Percentiles rank a stretch among this genome's conserved stretches.
Evolutionary conservation across 371 early-diverging fungal genomes (phyloP).

Genomic region (Mortierella polycephala): DNA sequence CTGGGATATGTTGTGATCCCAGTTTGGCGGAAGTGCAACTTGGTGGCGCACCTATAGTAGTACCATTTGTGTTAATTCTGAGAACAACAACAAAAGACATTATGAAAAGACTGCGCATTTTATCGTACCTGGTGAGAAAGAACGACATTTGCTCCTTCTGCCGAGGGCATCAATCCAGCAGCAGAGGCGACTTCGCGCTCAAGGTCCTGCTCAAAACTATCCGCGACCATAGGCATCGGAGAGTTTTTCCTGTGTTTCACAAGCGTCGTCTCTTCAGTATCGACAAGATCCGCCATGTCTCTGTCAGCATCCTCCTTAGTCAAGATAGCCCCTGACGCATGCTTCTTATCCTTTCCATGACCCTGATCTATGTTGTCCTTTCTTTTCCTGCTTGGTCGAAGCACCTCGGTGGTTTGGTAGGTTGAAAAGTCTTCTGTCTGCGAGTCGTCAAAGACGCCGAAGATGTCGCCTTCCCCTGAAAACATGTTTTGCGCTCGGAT

Average conservation of each 20-base stretch:
- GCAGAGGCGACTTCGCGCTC: conserved; percentile 76
- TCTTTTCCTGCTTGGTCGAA: conserved; percentile 29
- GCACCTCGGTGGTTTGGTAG: conserved; percentile 15
- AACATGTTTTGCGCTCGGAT: conserved; percentile 22
- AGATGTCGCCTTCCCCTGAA: conserved; percentile 41
- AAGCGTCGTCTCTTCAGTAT: conserved; percentile 28
- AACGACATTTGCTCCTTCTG: conserved; percentile 66
- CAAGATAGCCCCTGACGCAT: conserved; percentile 5
- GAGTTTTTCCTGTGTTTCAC: conserved; percentile 9
- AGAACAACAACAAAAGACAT: not conserved
- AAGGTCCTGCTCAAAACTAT: conserved; percentile 83
- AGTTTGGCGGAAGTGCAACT: conserved; percentile 92
- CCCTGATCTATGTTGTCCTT: conserved; percentile 5
- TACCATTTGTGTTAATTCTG: not conserved
- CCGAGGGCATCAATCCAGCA: conserved; percentile 70
- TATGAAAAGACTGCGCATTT: not conserved
- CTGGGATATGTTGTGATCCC: conserved; percentile 85
- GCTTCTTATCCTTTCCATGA: conserved; percentile 21
- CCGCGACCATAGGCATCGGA: conserved; percentile 75
- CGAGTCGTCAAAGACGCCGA: conserved; percentile 49
- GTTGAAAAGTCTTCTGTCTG: conserved; percentile 40
- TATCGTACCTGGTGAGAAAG: conserved; percentile 63
- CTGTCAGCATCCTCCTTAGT: conserved; percentile 26
- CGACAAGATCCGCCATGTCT: conserved; percentile 22
- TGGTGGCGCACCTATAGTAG: conserved; percentile 85